Conservation (phyloP, 768 basidiomycete species). For the Suillus occidentalis region DNA sequence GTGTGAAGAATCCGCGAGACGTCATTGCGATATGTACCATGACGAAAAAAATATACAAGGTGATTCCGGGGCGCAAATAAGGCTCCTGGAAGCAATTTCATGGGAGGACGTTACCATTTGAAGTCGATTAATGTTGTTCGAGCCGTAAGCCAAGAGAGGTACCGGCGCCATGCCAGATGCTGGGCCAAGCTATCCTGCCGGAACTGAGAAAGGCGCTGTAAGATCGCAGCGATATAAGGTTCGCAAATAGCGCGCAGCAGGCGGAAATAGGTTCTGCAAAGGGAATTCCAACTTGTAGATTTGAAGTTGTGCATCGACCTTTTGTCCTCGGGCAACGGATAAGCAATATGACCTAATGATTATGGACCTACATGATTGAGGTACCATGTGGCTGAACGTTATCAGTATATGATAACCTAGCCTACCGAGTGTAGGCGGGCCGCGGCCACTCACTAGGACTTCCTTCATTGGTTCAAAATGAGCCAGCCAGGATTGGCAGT, state of each 20-base stretch:
- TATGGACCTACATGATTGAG: neutral
- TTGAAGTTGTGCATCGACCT: neutral
- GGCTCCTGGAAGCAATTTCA: neutral
- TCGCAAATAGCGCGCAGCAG: neutral
- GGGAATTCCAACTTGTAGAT: neutral
- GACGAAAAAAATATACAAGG: neutral
- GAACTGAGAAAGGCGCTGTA: neutral
- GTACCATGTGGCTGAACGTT: neutral
- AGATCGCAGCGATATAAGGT: neutral
- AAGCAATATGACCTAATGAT: neutral
- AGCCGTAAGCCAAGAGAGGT: conserved; percentile 2
- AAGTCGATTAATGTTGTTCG: neutral
- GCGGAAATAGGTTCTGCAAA: neutral
- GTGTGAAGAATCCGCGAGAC: neutral
- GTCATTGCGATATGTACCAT: neutral
- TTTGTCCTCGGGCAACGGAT: neutral
- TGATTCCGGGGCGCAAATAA: neutral
- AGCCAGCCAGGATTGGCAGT: neutral
- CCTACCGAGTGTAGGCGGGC: neutral
- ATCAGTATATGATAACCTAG: neutral
- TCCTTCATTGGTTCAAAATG: neutral
- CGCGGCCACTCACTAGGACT: no score
- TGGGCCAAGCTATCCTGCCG: neutral
- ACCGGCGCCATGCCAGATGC: neutral
- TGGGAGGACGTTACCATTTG: neutral